Evolutionary conservation across 495 filamentous ascomycete genomes (phyloP), one percentile per base, ranked within the genome.

Genomic region (Hypoxylon cercidicola): DNA sequence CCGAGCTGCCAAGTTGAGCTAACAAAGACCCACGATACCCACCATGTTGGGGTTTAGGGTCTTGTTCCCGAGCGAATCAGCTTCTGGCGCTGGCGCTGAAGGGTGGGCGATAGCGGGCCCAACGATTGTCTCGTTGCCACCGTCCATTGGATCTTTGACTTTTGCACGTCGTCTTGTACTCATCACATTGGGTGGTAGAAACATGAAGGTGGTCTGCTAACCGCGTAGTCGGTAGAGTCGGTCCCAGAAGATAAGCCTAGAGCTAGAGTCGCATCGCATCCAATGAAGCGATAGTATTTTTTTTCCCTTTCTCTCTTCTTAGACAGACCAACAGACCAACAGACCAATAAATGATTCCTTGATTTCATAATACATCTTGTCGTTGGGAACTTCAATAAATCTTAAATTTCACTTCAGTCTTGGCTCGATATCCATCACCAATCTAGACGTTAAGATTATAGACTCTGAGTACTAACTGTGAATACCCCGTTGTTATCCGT

Each of bases 191-290:
- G 30, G 1, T 32, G 10, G 30, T 11, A 7, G 2, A 32, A 7
- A 8, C 30, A 32, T 2, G 30, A 4, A 32, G 49, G 39, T 18
- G 6, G 13, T 40, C 12, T 3, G 37, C 37, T 60, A 18, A 21
- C 25, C 5, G 23, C 43, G 16, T 7, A 46, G 9, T 52, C 59
- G 64, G 64, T 13, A 59, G 47, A 23, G 18, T 68, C 64, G 64
- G 64, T 19, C 55, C 20, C 20, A 68, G 25, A 68, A 63, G 37
- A 55, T 68, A 43, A 49, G 44, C 65, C 65, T 63, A 52, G 25
- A 12, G 12, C 65, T 63, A 52, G 25, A 12, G 12, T 23, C 30
- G 9, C 43, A 39, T 35, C 37, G 47, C 49, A 62, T 58, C 45
- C 25, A 28, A 28, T 66, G 55, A 66, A 49, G 25, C 40, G 23